A percentile compares a stretch with the other conserved stretches of the same genome.
Evolutionary conservation across 108 stramenopile species (phyloP).

Genomic region (Pelagomonas calceolata): DNA sequence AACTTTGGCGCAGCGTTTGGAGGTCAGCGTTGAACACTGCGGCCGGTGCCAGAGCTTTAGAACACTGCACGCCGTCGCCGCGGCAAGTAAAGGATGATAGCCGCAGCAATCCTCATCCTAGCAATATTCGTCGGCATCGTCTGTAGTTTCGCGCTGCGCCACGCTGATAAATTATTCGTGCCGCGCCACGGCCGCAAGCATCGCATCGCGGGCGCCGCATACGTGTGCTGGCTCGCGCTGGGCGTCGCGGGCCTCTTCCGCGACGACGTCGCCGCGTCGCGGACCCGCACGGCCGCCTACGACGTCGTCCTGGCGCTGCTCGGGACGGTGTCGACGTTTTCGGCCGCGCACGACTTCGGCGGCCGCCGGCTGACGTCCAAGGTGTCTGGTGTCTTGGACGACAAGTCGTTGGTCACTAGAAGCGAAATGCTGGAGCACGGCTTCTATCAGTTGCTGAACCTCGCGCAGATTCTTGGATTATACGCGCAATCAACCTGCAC

Average conservation of each 20-base stretch:
- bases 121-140: too few relatives aligned
- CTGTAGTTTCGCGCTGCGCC: too few relatives aligned
- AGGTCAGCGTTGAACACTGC: too few relatives aligned
- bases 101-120: too few relatives aligned
- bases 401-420: conserved; percentile 60
- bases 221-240: conserved; percentile 31
- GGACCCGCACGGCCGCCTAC: conserved; percentile 26
- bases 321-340: conserved; percentile 47
- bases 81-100: too few relatives aligned
- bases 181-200: conserved; percentile 25
- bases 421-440: conserved; percentile 73
- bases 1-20: too few relatives aligned
- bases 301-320: conserved; percentile 49
- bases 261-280: neutral
- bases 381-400: conserved; percentile 59
- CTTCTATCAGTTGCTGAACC: conserved; percentile 67
- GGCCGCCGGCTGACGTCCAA: conserved; percentile 41
- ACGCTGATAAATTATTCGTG: conserved; percentile 28
- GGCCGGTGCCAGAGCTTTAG: too few relatives aligned
- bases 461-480: conserved; percentile 52
- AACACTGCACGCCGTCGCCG: too few relatives aligned
- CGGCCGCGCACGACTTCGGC: conserved; percentile 62
- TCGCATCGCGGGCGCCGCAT: conserved; percentile 26
- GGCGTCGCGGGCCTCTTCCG: conserved; percentile 16
- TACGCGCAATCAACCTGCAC: too few relatives aligned